Base-by-base conservation (phyloP, 2,329 filamentous ascomycete genomes). In the Penicillium sp. region DNA sequence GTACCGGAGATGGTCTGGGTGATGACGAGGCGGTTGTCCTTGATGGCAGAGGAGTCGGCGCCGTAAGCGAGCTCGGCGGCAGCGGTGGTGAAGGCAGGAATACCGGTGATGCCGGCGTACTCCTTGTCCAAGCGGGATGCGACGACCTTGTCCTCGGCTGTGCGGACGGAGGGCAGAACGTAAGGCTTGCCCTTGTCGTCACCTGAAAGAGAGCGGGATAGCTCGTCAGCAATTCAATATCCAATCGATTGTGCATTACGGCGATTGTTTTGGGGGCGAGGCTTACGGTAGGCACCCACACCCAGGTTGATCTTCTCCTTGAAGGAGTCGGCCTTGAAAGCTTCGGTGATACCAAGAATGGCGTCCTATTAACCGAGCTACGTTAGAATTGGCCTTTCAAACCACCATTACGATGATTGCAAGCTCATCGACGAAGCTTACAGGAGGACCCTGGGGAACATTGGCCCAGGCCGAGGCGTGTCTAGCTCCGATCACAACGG, bases 1-100 rank as follows among this genome's bases (percentile, higher is more conserved):
- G 94, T 99, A 68, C 94, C 94, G 61, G 94, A 99, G 82, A 99
- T 97, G 80, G 93, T 91, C 83, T 99, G 94, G 63, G 93, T 97
- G 78, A 96, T 92, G 79, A 88, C 92, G 63, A 97, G 82, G 71
- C 92, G 89, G 75, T 83, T 83, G 62, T 88, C 84, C 69, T 83
- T 84, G 72, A 97, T 84, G 67, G 87, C 88, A 44, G 88, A 78
- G 61, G 89, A 94, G 79, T 90, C 87, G 70, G 85, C 77, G 66
- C 93, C 93, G 78, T 97, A 97, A 71, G 94, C 94, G 59, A 99
- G 88, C 74, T 90, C 82, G 65, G 92, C 93, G 59, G 94, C 93
- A 65, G 93, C 90, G 75, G 90, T 90, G 78, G 93, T 96, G 84
- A 99, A 97, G 70, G 92, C 85, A 65, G 93, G 91, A 45, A 97